Evolutionary conservation across 2,329 filamentous ascomycete genomes (phyloP), one percentile per base, ranked within the genome.

Genomic region (Dothideomycetidae sp.): DNA sequence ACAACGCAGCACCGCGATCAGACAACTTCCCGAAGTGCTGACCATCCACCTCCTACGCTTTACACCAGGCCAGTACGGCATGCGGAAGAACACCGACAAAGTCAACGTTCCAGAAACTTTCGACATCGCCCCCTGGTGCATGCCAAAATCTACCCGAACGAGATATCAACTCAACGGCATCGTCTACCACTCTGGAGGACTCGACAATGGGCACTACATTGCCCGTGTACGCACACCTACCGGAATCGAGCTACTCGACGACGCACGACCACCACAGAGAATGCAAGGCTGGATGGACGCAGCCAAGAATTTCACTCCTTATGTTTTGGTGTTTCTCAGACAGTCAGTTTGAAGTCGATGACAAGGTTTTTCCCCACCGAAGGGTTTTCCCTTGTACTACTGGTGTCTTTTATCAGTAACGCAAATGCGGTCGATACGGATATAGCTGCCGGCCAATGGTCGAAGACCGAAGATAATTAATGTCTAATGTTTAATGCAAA

Each of bases 181-280:
- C 5, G 45, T 50, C 13, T 37, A 42, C 5, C 47, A 46, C 28
- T 15, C 19, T 2, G 47, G 46, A 12, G 21, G 32, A 2, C 23
- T 46, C 4, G 39, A 37, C 3, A 23, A 14, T 13, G 47, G 47
- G 5, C 47, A 49, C 15, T 48, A 49, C 30, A 38, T 49, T n/a
- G 40, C 45, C 9, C 41, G 41, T 12, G 42, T 47, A 3, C 40
- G 58, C 58, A n/a, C 39, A 9, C 16, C 36, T 2, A 40, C 44
- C 10, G 40, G 38, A 7, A 37, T 46, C 14, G 37, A 32, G 19
- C 30, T 37, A 12, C 37, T 46, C 13, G 42, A 42, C 23, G 44
- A 46, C 33, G 28, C 33, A 2, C 13, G 28, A 7, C 37, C 41
- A 16, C 16, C 10, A 12, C 30, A 17, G 31, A 35, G 21, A 21